These are phyloP conservation scores for Phytophthora hibernalis DNA, from an alignment of 352 stramenopile species.

Conservation along the genomic window DNA sequence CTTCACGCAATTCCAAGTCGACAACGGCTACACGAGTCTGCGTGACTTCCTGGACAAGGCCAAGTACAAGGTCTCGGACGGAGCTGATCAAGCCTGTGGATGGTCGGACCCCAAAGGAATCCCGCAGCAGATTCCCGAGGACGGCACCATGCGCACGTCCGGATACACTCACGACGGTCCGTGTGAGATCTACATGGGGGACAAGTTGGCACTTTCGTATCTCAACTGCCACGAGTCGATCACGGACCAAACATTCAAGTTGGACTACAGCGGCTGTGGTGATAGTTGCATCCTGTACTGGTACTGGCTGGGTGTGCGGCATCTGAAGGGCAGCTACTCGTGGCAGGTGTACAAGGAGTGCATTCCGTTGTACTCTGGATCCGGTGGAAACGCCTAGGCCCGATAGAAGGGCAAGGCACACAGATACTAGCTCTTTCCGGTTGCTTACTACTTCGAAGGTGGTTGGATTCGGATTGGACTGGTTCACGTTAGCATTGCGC, in stretches of 20 bases:
- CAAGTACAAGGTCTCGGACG: conserved; percentile 41
- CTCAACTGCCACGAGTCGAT: conserved; percentile 47
- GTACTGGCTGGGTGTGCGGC: conserved; percentile 52
- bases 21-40: conserved; percentile 52
- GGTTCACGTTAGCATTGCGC: too few relatives aligned
- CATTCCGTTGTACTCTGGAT: conserved; percentile 34
- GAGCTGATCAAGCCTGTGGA: conserved; percentile 44
- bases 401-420: too few relatives aligned
- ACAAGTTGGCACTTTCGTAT: conserved; percentile 38
- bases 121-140: conserved; percentile 43
- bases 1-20: conserved; percentile 47
- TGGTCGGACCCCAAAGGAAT: conserved; percentile 36
- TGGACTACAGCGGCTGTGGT: conserved; percentile 45
- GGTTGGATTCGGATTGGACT: too few relatives aligned
- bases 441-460: too few relatives aligned
- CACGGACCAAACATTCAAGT: conserved; percentile 35
- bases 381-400: too few relatives aligned
- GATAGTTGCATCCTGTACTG: conserved; percentile 47
- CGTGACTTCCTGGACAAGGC: conserved; percentile 52
- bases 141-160: conserved; percentile 43
- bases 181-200: conserved; percentile 54
- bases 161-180: conserved; percentile 56
- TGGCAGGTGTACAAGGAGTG: conserved; percentile 66
- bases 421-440: too few relatives aligned
- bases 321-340: conserved; percentile 40